Conservation (phyloP, 495 filamentous ascomycete genomes). For the Trichoderma gamsii region DNA sequence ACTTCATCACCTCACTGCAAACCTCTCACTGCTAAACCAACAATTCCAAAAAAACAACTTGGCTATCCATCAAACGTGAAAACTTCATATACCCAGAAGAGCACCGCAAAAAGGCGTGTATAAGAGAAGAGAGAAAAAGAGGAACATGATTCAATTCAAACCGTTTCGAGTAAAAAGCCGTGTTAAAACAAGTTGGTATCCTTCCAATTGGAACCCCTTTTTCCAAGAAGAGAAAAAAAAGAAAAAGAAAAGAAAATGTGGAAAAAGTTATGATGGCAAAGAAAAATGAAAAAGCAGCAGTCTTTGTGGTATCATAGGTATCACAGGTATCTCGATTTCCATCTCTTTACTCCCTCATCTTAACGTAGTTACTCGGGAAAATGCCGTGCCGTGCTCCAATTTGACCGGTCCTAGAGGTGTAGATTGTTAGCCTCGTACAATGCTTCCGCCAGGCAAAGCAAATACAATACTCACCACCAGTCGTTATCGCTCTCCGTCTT, state of each 20-base stretch:
- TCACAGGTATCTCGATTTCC: not conserved
- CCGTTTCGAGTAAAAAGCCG: not conserved
- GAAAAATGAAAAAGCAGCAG: constrained; percentile 4
- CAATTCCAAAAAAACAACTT: not conserved
- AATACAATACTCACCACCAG: constrained; percentile 66
- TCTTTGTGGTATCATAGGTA: constrained; percentile 6
- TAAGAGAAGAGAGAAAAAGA: not conserved
- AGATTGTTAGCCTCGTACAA: constrained; percentile 17
- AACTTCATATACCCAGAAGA: not conserved
- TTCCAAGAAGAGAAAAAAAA: not conserved
- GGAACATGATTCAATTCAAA: not conserved
- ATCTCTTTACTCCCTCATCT: constrained; percentile 36
- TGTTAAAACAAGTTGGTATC: constrained; percentile 14
- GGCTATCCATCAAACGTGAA: not conserved
- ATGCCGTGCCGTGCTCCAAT: constrained; percentile 48
- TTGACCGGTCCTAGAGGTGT: constrained; percentile 47
- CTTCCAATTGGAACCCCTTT: constrained; percentile 6
- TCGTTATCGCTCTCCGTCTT: constrained; percentile 86
- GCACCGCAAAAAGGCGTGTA: not conserved
- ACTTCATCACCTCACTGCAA: not conserved
- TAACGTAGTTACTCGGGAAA: constrained; percentile 53
- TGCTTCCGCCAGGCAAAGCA: not conserved
- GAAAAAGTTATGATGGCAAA: not conserved
- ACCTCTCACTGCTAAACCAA: not conserved
- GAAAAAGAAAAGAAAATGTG: not conserved